phyloP scores from a whole-genome alignment of 345 rosid species.

The Murraya koenigii region DNA sequence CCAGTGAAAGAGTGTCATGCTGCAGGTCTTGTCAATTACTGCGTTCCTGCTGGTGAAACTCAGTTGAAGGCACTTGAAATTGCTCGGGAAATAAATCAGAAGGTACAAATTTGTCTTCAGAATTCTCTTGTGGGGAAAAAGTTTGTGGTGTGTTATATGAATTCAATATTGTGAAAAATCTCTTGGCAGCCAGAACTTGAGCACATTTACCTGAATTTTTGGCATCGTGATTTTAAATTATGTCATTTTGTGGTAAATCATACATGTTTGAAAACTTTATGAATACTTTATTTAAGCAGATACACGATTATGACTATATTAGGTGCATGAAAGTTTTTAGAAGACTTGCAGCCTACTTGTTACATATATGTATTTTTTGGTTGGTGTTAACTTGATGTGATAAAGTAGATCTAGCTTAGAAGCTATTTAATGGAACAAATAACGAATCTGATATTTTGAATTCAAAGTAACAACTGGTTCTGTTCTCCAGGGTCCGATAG shows the following conservation, averaged over 20 bases:
- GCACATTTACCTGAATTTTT: not conserved
- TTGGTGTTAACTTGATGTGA: not conserved
- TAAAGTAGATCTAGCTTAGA: not conserved
- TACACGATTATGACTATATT: not conserved
- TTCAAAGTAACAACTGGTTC: not conserved
- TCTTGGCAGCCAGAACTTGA: not conserved
- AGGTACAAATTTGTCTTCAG: conserved; percentile 34
- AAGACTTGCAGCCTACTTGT: not conserved
- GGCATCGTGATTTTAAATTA: not conserved
- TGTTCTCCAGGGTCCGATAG: conserved; percentile 70
- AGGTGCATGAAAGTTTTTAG: not conserved
- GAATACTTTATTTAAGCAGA: not conserved
- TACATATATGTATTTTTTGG: not conserved
- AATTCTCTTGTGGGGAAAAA: not conserved
- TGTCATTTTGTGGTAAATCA: not conserved
- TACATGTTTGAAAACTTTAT: not conserved
- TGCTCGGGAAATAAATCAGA: conserved; percentile 77
- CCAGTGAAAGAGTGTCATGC: not conserved
- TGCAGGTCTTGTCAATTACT: conserved; percentile 73
- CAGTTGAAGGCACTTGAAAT: conserved; percentile 73
- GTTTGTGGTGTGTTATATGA: not conserved
- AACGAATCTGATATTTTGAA: not conserved
- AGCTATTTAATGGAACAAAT: not conserved
- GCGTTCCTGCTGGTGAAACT: conserved; percentile 73
- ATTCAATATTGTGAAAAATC: not conserved